These are phyloP conservation scores for Neocatenulostroma microsporum DNA, from an alignment of 2,329 filamentous ascomycete species.

Conservation along the genomic window DNA sequence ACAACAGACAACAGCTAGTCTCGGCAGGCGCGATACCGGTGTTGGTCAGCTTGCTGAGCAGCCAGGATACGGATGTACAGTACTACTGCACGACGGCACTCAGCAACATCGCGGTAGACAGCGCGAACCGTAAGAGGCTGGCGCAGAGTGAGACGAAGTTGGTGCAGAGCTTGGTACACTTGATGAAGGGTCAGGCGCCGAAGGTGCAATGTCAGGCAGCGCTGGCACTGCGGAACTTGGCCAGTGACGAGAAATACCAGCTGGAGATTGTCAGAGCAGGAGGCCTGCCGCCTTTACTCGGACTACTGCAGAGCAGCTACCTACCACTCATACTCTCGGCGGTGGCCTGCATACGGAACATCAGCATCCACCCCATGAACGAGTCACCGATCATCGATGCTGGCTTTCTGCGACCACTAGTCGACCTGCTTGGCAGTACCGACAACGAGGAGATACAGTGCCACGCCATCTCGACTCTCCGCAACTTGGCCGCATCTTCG, in stretches of 20 bases:
- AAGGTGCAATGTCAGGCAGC: conserved; percentile 98
- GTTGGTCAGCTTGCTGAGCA: conserved; percentile 87
- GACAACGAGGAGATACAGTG: conserved; percentile 99
- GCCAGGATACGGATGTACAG: conserved; percentile 91
- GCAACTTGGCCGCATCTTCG: conserved; percentile 92
- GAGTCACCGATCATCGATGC: conserved; percentile 98
- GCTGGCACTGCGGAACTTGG: conserved; percentile 84
- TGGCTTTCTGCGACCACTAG: conserved; percentile 86
- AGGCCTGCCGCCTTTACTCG: conserved; percentile 75
- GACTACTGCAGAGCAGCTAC: conserved; percentile 89
- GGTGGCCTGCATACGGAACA: conserved; percentile 96
- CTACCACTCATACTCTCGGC: conserved; percentile 92
- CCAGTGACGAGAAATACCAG: conserved; percentile 97
- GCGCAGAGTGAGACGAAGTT: conserved; percentile 84
- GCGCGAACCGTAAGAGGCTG: conserved; percentile 81
- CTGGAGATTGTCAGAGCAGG: conserved; percentile 89
- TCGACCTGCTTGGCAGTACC: conserved; percentile 87
- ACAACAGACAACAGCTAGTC: conserved; percentile 95
- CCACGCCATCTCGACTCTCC: conserved; percentile 92
- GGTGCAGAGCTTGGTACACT: conserved; percentile 84
- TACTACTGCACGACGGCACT: conserved; percentile 99
- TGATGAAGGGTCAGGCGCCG: conserved; percentile 95
- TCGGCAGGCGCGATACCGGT: conserved; percentile 97
- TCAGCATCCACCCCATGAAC: conserved; percentile 95
- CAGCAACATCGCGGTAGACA: conserved; percentile 96